These are phyloP conservation scores for Ogataea trehaloabstinens DNA, from an alignment of 805 yeast genomes.

Conservation along the genomic window DNA sequence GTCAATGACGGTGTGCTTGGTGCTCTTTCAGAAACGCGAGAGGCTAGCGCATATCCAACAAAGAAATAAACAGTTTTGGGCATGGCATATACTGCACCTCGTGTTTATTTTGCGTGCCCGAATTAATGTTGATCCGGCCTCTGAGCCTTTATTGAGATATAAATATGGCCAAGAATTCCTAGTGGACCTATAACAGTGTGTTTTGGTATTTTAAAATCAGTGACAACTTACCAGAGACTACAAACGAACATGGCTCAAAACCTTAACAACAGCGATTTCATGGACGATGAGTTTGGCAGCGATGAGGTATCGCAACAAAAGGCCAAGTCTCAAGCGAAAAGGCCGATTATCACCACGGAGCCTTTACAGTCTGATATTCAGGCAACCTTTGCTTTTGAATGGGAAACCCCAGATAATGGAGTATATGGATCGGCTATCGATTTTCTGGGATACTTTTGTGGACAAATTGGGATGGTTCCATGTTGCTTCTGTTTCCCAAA, in stretches of 20 bases:
- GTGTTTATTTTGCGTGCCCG: too few relatives aligned
- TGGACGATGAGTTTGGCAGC: constrained; percentile 1
- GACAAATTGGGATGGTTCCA: constrained; percentile 54
- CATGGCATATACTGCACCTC: too few relatives aligned
- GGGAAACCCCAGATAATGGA: constrained; percentile 34
- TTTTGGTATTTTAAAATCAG: too few relatives aligned
- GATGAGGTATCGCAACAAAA: constrained; percentile 1
- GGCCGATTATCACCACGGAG: constrained; percentile 14
- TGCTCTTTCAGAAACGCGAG: too few relatives aligned
- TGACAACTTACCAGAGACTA: too few relatives aligned
- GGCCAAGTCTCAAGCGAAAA: constrained; percentile 1
- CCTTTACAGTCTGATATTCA: constrained; percentile 27
- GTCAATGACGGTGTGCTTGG: too few relatives aligned
- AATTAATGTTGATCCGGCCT: too few relatives aligned
- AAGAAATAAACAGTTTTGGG: too few relatives aligned
- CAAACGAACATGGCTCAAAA: background rate
- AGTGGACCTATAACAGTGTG: too few relatives aligned
- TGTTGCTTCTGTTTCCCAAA: constrained; percentile 52
- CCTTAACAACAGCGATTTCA: background rate
- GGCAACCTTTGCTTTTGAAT: constrained; percentile 30
- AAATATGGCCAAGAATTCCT: too few relatives aligned
- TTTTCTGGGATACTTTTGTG: constrained; percentile 45
- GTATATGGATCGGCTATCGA: constrained; percentile 38
- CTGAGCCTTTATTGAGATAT: too few relatives aligned
- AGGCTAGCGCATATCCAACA: too few relatives aligned